Conservation (phyloP, 371 early-diverging fungal species). For the Fennellomyces sp. region DNA sequence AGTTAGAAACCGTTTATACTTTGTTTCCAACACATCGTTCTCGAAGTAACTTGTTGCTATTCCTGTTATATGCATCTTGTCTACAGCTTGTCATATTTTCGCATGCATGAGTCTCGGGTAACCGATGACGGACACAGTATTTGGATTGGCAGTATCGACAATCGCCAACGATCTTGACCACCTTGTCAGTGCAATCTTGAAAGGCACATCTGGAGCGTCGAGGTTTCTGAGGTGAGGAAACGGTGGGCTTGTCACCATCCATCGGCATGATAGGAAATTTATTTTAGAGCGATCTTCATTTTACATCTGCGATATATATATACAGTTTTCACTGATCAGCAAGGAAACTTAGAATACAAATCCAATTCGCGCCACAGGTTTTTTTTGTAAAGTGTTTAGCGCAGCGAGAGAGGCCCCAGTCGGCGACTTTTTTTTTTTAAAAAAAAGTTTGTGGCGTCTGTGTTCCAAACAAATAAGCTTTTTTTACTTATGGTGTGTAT, state of each 20-base stretch:
- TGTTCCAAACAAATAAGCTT: not conserved
- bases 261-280: not conserved
- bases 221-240: not conserved
- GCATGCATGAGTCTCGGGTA: constrained; percentile 71
- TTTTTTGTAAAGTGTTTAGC: not conserved
- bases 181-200: constrained; percentile 39
- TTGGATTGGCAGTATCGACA: constrained; percentile 50
- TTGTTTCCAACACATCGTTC: constrained; percentile 71
- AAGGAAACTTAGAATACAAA: no score
- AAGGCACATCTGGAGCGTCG: constrained; percentile 30
- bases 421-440: not conserved
- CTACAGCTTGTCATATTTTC: constrained; percentile 58
- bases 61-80: constrained; percentile 48
- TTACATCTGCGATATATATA: not conserved
- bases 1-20: no score
- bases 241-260: not conserved
- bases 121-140: constrained; percentile 64
- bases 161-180: constrained; percentile 48
- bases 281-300: not conserved
- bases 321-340: no score
- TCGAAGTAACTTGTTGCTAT: constrained; percentile 52
- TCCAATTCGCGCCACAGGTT: no score
- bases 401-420: no score
- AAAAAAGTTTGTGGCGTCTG: not conserved
- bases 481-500: not conserved